phyloP scores from a whole-genome alignment of 129 eudicot species.

The Tagetes erecta region DNA sequence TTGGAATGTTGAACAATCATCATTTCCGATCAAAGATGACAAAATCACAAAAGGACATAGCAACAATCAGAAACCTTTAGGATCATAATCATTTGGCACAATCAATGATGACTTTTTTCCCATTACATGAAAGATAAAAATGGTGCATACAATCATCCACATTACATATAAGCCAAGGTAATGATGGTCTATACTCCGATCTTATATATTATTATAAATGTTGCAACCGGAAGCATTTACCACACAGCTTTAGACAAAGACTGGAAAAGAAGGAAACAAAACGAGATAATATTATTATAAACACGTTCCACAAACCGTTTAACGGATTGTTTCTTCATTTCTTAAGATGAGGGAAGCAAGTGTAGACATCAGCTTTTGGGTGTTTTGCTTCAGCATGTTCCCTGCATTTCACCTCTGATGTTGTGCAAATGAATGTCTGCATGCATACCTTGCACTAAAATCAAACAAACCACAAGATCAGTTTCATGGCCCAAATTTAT shows the following conservation, averaged over 20 bases:
- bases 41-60: too few relatives aligned
- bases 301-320: constrained; percentile 7
- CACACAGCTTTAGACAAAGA: neutral
- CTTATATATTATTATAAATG: constrained; percentile 1
- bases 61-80: too few relatives aligned
- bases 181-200: neutral
- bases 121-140: neutral
- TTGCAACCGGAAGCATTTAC: constrained; percentile 3
- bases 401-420: constrained; percentile 67
- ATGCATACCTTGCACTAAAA: constrained; percentile 19
- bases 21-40: too few relatives aligned
- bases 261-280: neutral
- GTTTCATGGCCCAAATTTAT: neutral
- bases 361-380: constrained; percentile 56
- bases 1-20: too few relatives aligned
- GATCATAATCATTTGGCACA: too few relatives aligned
- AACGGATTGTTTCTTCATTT: constrained; percentile 34
- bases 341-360: constrained; percentile 74
- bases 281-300: constrained; percentile 1
- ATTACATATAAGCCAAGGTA: neutral
- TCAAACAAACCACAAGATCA: constrained; percentile 1
- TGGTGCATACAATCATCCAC: neutral
- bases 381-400: constrained; percentile 90
- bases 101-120: too few relatives aligned
- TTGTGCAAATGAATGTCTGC: constrained; percentile 16